Evolutionary conservation across 345 rosid species (phyloP).

Genomic region (Adansonia digitata): DNA sequence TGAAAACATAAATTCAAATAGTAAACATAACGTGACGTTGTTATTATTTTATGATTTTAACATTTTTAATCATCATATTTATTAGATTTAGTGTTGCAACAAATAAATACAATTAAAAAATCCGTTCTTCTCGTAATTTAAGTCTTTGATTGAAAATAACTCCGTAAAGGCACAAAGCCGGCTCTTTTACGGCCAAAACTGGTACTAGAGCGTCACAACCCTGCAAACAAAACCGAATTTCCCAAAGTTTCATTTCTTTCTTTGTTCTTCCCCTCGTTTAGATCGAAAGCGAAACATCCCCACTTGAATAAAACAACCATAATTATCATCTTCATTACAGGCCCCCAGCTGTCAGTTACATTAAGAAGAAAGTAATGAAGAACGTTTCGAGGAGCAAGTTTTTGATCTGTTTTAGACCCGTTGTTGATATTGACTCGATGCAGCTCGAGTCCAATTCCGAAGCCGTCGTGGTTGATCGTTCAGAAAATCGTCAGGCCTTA

Average conservation of each 20-base stretch:
- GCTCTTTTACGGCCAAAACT: background rate
- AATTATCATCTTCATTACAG: background rate
- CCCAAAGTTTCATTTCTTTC: no score
- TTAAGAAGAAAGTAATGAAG: constrained; percentile 14
- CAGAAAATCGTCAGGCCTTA: background rate
- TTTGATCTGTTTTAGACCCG: constrained; percentile 43
- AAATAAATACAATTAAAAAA: no score
- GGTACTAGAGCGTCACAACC: background rate
- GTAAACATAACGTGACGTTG: no score
- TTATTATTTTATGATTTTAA: no score
- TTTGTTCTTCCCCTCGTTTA: constrained; percentile 9
- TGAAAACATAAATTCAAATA: no score
- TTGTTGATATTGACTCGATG: constrained; percentile 28
- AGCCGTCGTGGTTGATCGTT: background rate
- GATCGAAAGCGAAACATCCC: no score
- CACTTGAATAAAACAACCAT: no score
- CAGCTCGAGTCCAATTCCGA: background rate
- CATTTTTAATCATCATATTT: no score
- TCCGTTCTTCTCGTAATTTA: no score
- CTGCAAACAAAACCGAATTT: background rate
- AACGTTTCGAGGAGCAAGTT: constrained; percentile 34
- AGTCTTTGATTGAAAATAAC: background rate
- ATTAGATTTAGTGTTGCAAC: no score
- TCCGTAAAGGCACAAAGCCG: background rate
- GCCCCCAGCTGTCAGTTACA: background rate